These are phyloP conservation scores for Fusarium albosuccineum DNA, from an alignment of 2,329 filamentous ascomycete species.

Conservation along the genomic window DNA sequence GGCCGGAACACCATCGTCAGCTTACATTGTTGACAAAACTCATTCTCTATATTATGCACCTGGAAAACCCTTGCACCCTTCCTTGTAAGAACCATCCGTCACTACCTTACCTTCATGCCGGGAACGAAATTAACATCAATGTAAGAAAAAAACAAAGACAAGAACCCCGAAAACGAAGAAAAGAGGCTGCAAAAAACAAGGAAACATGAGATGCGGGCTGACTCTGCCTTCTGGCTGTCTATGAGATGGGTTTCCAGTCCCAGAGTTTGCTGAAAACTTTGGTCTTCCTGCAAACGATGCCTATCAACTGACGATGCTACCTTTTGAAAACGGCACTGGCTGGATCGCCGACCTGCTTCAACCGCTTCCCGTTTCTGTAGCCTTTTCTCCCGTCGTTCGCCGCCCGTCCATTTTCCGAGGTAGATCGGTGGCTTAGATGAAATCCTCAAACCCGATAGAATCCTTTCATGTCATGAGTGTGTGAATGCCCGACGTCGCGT, in stretches of 20 bases:
- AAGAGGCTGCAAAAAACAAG: constrained; percentile 43
- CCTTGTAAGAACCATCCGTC: constrained; percentile 40
- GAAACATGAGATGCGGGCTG: constrained; percentile 43
- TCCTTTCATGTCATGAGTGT: constrained; percentile 45
- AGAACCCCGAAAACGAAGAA: constrained; percentile 40
- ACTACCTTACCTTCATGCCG: constrained; percentile 46
- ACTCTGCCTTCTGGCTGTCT: constrained; percentile 46
- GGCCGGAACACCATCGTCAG: constrained; percentile 18
- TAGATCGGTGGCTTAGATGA: constrained; percentile 42
- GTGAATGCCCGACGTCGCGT: constrained; percentile 44
- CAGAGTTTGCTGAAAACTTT: constrained; percentile 43
- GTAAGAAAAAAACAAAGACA: constrained; percentile 38
- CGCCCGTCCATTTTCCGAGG: constrained; percentile 34
- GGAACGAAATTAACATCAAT: constrained; percentile 40
- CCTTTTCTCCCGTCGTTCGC: constrained; percentile 45
- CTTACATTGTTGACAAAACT: constrained; percentile 40
- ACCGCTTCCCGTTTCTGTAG: constrained; percentile 46
- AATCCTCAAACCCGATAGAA: constrained; percentile 41
- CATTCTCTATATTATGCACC: constrained; percentile 50
- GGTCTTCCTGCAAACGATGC: constrained; percentile 43
- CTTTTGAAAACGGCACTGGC: constrained; percentile 46
- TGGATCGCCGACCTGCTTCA: constrained; percentile 43
- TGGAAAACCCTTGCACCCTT: constrained; percentile 41
- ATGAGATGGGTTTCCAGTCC: constrained; percentile 45
- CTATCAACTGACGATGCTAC: constrained; percentile 48